Base-by-base conservation (phyloP, 208 protist species). In the Wallacemonas collosoma region DNA sequence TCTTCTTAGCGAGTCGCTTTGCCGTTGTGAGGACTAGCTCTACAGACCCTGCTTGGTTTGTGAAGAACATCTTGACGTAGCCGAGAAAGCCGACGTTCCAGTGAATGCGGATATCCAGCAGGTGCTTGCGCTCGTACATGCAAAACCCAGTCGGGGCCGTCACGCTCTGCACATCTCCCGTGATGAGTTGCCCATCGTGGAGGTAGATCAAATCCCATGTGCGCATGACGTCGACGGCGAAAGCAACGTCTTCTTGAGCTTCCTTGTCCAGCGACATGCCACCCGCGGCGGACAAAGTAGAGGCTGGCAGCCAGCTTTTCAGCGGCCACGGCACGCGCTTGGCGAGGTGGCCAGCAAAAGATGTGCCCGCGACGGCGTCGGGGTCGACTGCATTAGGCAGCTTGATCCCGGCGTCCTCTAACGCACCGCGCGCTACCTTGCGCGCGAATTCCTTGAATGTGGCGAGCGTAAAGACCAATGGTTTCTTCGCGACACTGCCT, bases 151-250 rank as follows among this genome's bases (percentile, higher is more conserved):
- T 88, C 2, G 88, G 88, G 5, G 75, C 75, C 53, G 80, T 66
- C 11, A 96, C 74, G 38, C 69, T 64, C 39, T 77, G 73, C 17
- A 96, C 73, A 57, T 96, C 92, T 3, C 92, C 92, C 3, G 83
- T 88, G 41, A 93, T 51, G 35, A 94, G 64, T 5, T 73, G 68
- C 8, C 87, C 79, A 48, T 93, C 83, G 68, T 94, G 86, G 26
- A 95, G 77, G 77, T 89, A 88, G 39, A 96, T 56, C n/a, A 93
- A 66, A 53, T 96, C 92, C 90, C 92, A 96, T 35, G 92, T 96
- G 39, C 92, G 86, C 75, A 96, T 75, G 38, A 82, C 74, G 11
- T 91, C 80, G n/a, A 96, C 61, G 17, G 79, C 84, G 17, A 66
- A 45, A 11, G 79, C 70, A 2, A 96, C 77, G 53, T 73, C 50